These are phyloP conservation scores for Cyberlindnera xylosilytica DNA, from an alignment of 805 yeast species.

Conservation along the genomic window DNA sequence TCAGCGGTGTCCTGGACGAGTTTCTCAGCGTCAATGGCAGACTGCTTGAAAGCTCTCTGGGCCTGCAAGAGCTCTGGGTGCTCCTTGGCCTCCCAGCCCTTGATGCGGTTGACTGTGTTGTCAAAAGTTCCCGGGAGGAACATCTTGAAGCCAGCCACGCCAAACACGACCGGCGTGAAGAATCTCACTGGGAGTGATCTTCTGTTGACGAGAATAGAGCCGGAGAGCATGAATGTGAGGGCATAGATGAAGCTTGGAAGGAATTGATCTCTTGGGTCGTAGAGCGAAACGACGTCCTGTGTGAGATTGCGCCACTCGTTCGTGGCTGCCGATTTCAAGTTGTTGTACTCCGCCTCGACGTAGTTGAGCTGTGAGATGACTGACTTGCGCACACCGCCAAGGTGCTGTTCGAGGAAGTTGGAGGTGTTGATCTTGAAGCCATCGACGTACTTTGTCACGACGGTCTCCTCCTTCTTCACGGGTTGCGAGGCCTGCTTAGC, in stretches of 20 bases:
- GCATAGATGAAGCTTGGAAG: conserved; percentile 55
- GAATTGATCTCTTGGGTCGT: conserved; percentile 28
- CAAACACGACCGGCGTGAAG: conserved; percentile 48
- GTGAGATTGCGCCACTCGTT: conserved; percentile 25
- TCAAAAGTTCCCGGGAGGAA: conserved; percentile 50
- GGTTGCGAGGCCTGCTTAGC: neutral
- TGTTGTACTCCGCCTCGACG: conserved; percentile 24
- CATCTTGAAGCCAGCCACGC: conserved; percentile 39
- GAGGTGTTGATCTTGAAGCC: conserved; percentile 27
- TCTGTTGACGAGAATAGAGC: conserved; percentile 50
- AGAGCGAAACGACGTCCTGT: conserved; percentile 19
- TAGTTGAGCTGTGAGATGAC: conserved; percentile 18
- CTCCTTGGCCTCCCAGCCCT: conserved; percentile 32
- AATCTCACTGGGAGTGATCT: conserved; percentile 49
- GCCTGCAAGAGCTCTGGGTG: conserved; percentile 35
- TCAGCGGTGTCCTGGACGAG: conserved; percentile 1
- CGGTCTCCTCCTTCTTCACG: conserved; percentile 8
- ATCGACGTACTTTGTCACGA: conserved; percentile 20
- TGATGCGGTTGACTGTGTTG: conserved; percentile 29
- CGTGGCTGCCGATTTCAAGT: conserved; percentile 23
- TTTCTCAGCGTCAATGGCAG: conserved; percentile 20
- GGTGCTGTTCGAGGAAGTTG: conserved; percentile 20
- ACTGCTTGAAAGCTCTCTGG: conserved; percentile 25
- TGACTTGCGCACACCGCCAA: conserved; percentile 16
- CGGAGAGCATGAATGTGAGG: conserved; percentile 52